Base-by-base conservation (phyloP, 768 basidiomycete species). In the Russula abietina region DNA sequence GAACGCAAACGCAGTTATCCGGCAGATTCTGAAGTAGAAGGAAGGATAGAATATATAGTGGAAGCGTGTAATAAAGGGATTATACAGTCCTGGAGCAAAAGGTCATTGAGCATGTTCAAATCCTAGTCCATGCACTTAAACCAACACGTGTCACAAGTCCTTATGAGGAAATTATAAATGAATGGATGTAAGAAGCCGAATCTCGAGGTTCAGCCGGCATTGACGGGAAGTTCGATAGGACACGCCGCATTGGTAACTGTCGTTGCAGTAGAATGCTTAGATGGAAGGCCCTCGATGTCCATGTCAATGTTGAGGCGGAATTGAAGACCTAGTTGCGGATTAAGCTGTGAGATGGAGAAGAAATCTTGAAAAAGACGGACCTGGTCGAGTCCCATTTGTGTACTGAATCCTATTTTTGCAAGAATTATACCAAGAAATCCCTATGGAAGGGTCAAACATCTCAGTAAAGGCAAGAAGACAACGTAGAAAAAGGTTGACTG, bases 371-470 rank as follows among this genome's bases (percentile, higher is more conserved):
- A 28, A 45, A 1, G 50, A 80, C 87, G 36, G 69, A 92, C 86
- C 79, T 59, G 81, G 84, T 58, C 86, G 83, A 52, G 72, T 75
- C n/a, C 81, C 83, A 70, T 75, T 74, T 3, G 72, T 38, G 71
- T 75, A 82, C 33, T 83, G 70, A 41, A 73, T 77, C 45, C 73
- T 69, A 71, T 91, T 87, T 75, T 80, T 81, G 77, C 92, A 94
- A 7, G 82, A 87, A 60, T 87, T 77, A 71, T 93, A 89, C 84
- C 88, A 90, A 58, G 83, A 84, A 8, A 71, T 70, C 89, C 87
- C 88, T 91, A 59, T 0, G 39, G 61, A 54, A 45, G 52, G 16
- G 55, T 68, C 17, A 58, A 57, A 66, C 24, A 60, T 2, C 38
- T 16, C 30, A 59, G n/a, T 36, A 61, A 55, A 28, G 64, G 41